These are phyloP conservation scores for Carpediemonas membranifera DNA, from an alignment of 78 protist species.

Conservation along the genomic window DNA sequence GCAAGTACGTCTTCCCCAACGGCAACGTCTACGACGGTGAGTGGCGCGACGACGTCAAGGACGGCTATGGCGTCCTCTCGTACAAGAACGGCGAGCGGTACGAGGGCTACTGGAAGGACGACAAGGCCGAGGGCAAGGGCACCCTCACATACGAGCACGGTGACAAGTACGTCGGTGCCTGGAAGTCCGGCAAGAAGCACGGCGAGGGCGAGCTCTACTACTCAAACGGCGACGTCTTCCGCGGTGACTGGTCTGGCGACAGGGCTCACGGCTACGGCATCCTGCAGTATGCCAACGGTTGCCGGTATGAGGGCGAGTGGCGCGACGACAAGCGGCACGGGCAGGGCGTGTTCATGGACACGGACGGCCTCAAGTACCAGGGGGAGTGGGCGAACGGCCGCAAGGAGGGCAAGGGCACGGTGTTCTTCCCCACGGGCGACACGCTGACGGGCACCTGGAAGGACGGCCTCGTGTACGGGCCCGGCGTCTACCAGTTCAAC, in stretches of 20 bases:
- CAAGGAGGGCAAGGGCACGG: conserved; percentile 24
- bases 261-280: conserved; percentile 18
- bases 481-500: background rate
- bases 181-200: conserved; percentile 34
- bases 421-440: background rate
- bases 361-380: conserved; percentile 30
- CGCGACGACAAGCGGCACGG: conserved; percentile 14
- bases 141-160: conserved; percentile 34
- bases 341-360: conserved; percentile 21
- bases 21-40: conserved; percentile 55
- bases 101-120: conserved; percentile 43
- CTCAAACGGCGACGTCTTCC: conserved; percentile 33
- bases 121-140: conserved; percentile 54
- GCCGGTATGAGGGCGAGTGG: conserved; percentile 9
- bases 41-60: conserved; percentile 39
- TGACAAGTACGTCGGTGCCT: conserved; percentile 43
- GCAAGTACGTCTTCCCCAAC: conserved; percentile 37
- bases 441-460: background rate
- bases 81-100: conserved; percentile 46
- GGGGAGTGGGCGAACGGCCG: conserved; percentile 42
- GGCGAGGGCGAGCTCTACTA: conserved; percentile 34
- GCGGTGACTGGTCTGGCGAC: conserved; percentile 30
- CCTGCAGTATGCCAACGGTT: conserved; percentile 33
- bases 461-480: background rate
- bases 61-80: conserved; percentile 34